Evolutionary conservation across 2,329 filamentous ascomycete genomes (phyloP), one percentile per base, ranked within the genome.

Genomic region (Hymenoscyphus fructigenus): DNA sequence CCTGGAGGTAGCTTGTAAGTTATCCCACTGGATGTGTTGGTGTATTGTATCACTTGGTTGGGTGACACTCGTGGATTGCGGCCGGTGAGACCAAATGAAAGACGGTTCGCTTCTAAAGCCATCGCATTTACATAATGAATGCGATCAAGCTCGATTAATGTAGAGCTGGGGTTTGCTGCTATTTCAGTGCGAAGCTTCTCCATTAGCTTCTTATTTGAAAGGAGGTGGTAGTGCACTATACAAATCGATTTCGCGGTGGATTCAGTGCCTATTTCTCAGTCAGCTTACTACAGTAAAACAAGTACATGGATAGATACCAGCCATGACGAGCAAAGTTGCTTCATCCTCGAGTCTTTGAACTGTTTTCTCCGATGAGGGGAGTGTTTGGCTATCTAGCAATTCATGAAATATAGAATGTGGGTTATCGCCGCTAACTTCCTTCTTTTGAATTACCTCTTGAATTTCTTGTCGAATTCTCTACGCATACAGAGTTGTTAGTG

Each of bases 161-260:
- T 36, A 9, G 53, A 14, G 14, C 28, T 47, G 12, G 61, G 53
- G 5, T 17, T 20, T n/a, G 17, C 15, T 5, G 3, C 5, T 1
- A 62, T 34, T 20, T 62, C 61, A 9, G 34, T 14, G 12, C 61
- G 20, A n/a, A 62, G 17, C 5, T 71, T 70, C 10, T 38, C 47
- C 65, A 76, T 67, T 14, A 65, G 55, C 7, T 69, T 62, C 2
- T 74, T 74, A 26, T 69, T 62, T 53, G 76, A 73, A 0, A 77
- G 65, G 1, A 78, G 67, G 55, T 77, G 70, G 58, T 75, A 75
- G 41, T 63, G 61, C 12, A 28, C 34, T 53, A 63, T 59, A 2
- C 2, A 20, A 0, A 59, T 50, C 5, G 61, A 63, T 38, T 63
- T 63, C 9, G 56, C 61, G 23, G 61, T 50, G 2, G 56, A 63